Evolutionary conservation across 805 yeast species (phyloP).

Genomic region (Candida insectalens): DNA sequence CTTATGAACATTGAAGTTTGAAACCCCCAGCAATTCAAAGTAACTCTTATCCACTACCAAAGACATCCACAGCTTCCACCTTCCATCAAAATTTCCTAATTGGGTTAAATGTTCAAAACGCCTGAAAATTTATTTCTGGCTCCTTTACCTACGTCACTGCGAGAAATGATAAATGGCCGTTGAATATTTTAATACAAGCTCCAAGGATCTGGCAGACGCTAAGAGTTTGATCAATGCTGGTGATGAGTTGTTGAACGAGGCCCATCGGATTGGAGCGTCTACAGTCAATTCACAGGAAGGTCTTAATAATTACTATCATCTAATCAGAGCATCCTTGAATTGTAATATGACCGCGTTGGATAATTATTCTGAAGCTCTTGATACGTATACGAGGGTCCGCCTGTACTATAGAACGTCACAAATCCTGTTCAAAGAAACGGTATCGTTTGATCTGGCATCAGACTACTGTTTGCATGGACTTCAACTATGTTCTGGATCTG

Average conservation of each 20-base stretch:
- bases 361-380: constrained; percentile 21
- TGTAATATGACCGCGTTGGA: constrained; percentile 25
- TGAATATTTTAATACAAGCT: no score
- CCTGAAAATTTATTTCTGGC: no score
- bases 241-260: constrained; percentile 3
- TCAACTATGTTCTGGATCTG: constrained; percentile 14
- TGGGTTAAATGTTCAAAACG: no score
- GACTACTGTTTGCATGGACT: constrained; percentile 23
- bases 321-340: constrained; percentile 28
- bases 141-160: no score
- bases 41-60: no score
- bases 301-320: constrained; percentile 16
- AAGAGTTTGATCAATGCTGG: no score
- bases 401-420: constrained; percentile 28
- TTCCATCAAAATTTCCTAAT: no score
- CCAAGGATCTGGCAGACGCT: no score
- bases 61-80: no score
- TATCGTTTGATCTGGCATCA: constrained; percentile 30
- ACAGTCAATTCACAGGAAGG: constrained; percentile 14
- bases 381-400: constrained; percentile 24
- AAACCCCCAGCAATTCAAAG: no score
- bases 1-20: no score
- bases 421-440: constrained; percentile 32
- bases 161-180: no score
- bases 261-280: constrained; percentile 9